Conservation (phyloP, 1,139 yeast species). For the Pichia sp. region DNA sequence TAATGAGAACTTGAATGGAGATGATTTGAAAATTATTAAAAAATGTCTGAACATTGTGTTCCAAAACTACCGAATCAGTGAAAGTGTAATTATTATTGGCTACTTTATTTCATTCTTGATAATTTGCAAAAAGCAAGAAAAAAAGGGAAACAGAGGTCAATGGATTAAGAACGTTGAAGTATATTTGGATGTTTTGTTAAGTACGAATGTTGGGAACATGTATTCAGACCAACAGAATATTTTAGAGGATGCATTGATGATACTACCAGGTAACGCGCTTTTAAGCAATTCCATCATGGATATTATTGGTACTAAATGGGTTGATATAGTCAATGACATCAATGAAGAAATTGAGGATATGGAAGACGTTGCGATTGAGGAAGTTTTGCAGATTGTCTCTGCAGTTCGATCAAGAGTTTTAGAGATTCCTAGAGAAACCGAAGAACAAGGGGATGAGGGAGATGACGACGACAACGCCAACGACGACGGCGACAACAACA, state of each 20-base stretch:
- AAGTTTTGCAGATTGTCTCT: conserved; percentile 36
- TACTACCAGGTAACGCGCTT: conserved; percentile 23
- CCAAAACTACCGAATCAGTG: conserved; percentile 15
- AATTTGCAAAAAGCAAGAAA: conserved; percentile 6
- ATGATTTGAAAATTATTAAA: conserved; percentile 21
- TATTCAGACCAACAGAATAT: conserved; percentile 26
- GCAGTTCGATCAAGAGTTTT: conserved; percentile 53
- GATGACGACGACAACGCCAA: conserved; percentile 15
- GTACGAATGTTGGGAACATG: conserved; percentile 22
- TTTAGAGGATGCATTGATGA: conserved; percentile 22
- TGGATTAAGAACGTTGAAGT: conserved; percentile 11
- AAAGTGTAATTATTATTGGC: conserved; percentile 25
- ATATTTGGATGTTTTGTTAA: conserved; percentile 26
- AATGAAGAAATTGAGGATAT: conserved; percentile 13
- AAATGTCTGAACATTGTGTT: conserved; percentile 21
- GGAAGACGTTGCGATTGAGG: conserved; percentile 1
- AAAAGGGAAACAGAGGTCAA: background rate
- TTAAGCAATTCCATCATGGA: conserved; percentile 13
- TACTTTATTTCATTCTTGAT: conserved; percentile 24
- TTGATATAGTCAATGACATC: conserved; percentile 17
- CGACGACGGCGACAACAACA: conserved; percentile 22
- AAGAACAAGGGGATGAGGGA: conserved; percentile 24
- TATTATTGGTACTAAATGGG: conserved; percentile 17
- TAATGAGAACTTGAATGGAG: conserved; percentile 7
- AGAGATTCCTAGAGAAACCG: conserved; percentile 48